phyloP scores from a whole-genome alignment of 768 basidiomycete genomes.

The Pleurotus giganteus region DNA sequence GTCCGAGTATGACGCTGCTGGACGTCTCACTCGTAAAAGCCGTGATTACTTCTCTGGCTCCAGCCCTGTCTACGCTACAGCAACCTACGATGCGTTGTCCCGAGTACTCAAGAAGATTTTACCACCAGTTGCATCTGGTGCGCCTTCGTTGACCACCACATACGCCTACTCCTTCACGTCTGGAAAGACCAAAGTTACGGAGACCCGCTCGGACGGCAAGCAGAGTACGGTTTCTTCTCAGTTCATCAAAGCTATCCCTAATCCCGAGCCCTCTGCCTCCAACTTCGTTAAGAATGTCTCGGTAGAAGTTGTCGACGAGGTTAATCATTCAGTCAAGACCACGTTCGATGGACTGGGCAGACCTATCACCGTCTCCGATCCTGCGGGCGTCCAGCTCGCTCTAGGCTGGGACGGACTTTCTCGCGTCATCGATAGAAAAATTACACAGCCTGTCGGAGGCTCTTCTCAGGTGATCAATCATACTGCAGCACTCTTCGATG shows the following conservation, averaged over 20 bases:
- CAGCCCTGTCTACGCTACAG: background rate
- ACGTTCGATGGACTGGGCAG: background rate
- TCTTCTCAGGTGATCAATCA: background rate
- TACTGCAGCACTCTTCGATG: background rate
- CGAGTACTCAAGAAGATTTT: background rate
- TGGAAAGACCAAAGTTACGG: background rate
- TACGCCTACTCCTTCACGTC: background rate
- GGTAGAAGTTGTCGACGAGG: background rate
- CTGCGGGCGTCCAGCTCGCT: background rate
- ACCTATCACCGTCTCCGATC: background rate
- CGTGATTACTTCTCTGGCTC: conserved; percentile 6
- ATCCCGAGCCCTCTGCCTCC: background rate
- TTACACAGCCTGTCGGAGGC: background rate
- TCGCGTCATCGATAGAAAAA: background rate
- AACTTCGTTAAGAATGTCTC: conserved; percentile 1
- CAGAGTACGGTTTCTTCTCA: background rate
- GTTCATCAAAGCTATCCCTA: background rate
- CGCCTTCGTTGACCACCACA: background rate
- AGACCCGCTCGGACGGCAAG: conserved; percentile 3
- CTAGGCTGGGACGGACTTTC: background rate
- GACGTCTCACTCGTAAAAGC: background rate
- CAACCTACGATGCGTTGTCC: background rate
- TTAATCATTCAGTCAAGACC: background rate
- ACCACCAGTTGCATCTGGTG: background rate
- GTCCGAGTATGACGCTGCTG: conserved; percentile 2